These are phyloP conservation scores for Globisporangium camurandrum DNA, from an alignment of 352 stramenopile species.

Conservation along the genomic window DNA sequence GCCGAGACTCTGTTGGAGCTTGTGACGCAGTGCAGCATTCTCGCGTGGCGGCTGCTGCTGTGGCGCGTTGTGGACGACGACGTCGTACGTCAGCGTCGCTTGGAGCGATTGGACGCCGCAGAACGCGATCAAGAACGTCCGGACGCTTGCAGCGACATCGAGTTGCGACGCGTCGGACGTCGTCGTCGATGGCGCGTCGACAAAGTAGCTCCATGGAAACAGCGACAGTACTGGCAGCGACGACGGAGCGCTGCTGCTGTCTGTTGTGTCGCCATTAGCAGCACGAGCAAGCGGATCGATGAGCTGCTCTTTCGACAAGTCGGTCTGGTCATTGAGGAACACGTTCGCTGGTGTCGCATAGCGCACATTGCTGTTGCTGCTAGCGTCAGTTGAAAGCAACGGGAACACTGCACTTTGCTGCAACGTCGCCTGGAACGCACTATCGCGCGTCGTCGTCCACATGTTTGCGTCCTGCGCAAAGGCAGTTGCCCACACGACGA, in stretches of 20 bases:
- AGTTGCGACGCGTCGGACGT: slow-evolving; percentile 3
- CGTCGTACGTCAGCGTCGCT: slow-evolving; percentile 35
- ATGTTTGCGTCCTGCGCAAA: slow-evolving; percentile 4
- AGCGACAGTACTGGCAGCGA: slow-evolving; percentile 40
- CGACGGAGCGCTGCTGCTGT: not conserved
- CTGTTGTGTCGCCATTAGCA: too few species aligned
- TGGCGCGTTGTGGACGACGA: slow-evolving; percentile 36
- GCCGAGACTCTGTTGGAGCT: slow-evolving; percentile 16
- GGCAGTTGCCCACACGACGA: slow-evolving; percentile 11
- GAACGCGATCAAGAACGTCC: slow-evolving; percentile 31
- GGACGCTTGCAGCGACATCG: slow-evolving; percentile 12
- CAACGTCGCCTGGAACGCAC: slow-evolving; percentile 16
- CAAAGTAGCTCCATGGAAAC: slow-evolving; percentile 44
- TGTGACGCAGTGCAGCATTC: slow-evolving; percentile 20
- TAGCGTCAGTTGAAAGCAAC: slow-evolving; percentile 12
- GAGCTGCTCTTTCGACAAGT: slow-evolving; percentile 28
- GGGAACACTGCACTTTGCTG: slow-evolving; percentile 26
- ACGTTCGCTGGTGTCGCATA: slow-evolving; percentile 25
- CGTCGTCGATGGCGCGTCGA: slow-evolving; percentile 8
- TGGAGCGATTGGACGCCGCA: slow-evolving; percentile 49
- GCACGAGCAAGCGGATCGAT: too few species aligned
- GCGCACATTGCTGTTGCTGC: not conserved
- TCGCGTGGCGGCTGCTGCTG: slow-evolving; percentile 4
- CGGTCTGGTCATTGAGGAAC: slow-evolving; percentile 62
- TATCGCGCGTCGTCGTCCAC: slow-evolving; percentile 8